Base-by-base conservation (phyloP, 2,329 filamentous ascomycete species). In the Mycosphaerelloides madeirae region DNA sequence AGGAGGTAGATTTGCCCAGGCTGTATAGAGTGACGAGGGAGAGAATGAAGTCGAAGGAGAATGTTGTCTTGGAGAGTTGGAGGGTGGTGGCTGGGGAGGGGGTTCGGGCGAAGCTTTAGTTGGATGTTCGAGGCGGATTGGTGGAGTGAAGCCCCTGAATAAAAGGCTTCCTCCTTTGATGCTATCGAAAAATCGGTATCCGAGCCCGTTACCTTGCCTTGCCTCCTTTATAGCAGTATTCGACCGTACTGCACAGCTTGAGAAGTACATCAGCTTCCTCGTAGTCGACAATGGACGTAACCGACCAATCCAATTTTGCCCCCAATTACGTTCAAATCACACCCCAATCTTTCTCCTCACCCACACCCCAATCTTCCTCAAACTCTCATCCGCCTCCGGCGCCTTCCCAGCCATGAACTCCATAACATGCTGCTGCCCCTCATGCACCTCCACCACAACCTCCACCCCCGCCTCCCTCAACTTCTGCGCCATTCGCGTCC, bases 401-500 rank as follows among this genome's bases (percentile, higher is more conserved):
- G 57, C 54, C 18, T 50, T 57, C 0, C 58, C 58, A 1, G 53
- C 58, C 50, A 59, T 50, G 33, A 61, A 61, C 29, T 61, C 56
- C 16, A 58, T 53, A 2, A 61, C 67, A 58, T 74, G 72, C 29
- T 69, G 69, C 47, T 70, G 58, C 1, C 69, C 70, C 1, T 63
- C 52, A 49, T 67, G 70, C 8, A 71, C 56, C 49, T 75, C 67
- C 12, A 77, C 32, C 32, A 65, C 66, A 0, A 73, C 75, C 53
- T 67, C 59, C 9, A 76, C 64, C 3, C 62, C 68, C 1, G 72
- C 66, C 42, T 73, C 70, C 28, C 68, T 59, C 46, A 78, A 55
- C 1, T 71, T 58, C 31, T 67, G 60, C 54, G 76, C 75, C 50
- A 77, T 76, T 1, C 76, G 68, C 34, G 77, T 52, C 0, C 64